Evolutionary conservation across 129 eudicot genomes (phyloP).

Genomic region (Ambrosia trifida): DNA sequence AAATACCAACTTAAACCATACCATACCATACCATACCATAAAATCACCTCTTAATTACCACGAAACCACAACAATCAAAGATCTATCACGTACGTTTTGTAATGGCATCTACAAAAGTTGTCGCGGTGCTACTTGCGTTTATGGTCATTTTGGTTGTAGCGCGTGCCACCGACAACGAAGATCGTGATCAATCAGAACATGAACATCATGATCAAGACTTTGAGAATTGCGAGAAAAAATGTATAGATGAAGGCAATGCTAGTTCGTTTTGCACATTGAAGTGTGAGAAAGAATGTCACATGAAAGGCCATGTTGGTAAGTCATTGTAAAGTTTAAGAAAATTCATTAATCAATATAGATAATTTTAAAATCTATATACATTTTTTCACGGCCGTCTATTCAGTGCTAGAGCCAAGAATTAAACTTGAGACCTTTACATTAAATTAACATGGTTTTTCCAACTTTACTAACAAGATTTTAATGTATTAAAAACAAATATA

Average conservation of each 20-base stretch:
- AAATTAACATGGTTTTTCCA: too few species aligned
- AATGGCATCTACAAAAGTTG: constrained; percentile 25
- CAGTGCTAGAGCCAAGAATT: too few species aligned
- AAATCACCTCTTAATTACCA: not conserved
- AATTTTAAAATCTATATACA: not conserved
- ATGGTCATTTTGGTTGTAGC: constrained; percentile 23
- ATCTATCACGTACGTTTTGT: not conserved
- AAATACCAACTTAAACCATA: constrained; percentile 19
- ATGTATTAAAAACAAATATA: too few species aligned
- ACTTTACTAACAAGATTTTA: too few species aligned
- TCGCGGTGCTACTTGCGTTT: constrained; percentile 7
- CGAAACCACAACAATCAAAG: not conserved
- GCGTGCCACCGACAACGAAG: constrained; percentile 16
- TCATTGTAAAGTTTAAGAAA: not conserved
- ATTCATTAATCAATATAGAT: not conserved
- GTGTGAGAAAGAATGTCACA: constrained; percentile 30
- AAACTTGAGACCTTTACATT: too few species aligned
- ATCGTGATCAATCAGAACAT: not conserved
- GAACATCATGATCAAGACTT: not conserved
- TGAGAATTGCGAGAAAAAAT: constrained; percentile 21
- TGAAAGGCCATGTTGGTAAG: constrained; percentile 22
- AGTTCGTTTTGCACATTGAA: constrained; percentile 33
- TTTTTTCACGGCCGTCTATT: too few species aligned
- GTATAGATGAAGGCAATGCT: constrained; percentile 29
- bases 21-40: not conserved